These are phyloP conservation scores for Plasmodium knowlesi DNA, from an alignment of 169 alveolate species.

Conservation along the genomic window DNA sequence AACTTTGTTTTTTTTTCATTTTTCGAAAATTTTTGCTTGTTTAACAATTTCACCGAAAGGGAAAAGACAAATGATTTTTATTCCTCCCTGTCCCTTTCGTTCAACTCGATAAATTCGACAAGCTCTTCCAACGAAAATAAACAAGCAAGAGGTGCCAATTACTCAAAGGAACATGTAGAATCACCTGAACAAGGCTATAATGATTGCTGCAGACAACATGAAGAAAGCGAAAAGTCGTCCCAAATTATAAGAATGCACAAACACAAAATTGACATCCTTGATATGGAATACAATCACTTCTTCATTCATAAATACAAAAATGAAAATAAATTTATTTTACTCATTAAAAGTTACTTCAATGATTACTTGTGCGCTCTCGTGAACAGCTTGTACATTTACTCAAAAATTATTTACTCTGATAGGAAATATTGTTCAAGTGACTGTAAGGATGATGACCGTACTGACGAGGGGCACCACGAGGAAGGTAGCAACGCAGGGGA, in stretches of 20 bases:
- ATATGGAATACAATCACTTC: constrained; percentile 67
- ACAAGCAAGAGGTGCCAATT: not conserved
- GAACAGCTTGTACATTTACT: constrained; percentile 61
- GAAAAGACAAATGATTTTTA: constrained; percentile 9
- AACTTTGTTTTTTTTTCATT: constrained; percentile 41
- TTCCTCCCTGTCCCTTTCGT: constrained; percentile 55
- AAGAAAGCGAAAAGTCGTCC: constrained; percentile 16
- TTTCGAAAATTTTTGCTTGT: constrained; percentile 53
- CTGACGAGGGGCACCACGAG: not conserved
- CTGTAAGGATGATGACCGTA: not conserved
- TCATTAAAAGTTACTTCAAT: constrained; percentile 67
- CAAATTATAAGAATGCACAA: constrained; percentile 60
- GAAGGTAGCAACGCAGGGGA: not conserved
- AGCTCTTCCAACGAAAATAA: not conserved
- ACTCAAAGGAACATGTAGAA: not conserved
- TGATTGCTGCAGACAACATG: not conserved
- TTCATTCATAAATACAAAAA: constrained; percentile 57
- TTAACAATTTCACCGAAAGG: constrained; percentile 28
- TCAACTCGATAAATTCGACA: constrained; percentile 30
- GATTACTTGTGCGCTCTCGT: constrained; percentile 73
- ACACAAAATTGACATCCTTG: constrained; percentile 59
- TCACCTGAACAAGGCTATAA: not conserved
- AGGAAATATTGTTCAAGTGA: not conserved
- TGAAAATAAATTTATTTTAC: constrained; percentile 56
- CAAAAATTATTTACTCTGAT: constrained; percentile 24